phyloP scores from a whole-genome alignment of 75 land plant species.

The Selaginella tamariscina region DNA sequence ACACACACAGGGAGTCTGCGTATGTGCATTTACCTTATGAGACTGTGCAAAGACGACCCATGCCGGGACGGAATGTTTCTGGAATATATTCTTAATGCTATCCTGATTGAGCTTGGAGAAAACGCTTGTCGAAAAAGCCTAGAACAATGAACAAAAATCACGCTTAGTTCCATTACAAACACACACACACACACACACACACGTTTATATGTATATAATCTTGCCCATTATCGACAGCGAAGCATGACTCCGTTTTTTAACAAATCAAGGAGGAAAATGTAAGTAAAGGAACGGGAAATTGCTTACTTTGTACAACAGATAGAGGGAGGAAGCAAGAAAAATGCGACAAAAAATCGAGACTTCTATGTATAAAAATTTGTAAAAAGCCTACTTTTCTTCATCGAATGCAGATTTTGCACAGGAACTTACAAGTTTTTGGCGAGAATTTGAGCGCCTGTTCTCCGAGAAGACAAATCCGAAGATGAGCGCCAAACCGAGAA shows the following conservation, averaged over 20 bases:
- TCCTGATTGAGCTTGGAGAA: constrained; percentile 54
- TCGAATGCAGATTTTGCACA: background rate
- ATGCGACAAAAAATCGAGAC: no score
- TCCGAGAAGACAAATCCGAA: constrained; percentile 39
- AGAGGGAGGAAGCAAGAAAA: no score
- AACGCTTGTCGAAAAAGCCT: constrained; percentile 44
- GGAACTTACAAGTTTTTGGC: constrained; percentile 35
- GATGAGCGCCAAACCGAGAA: constrained; percentile 43
- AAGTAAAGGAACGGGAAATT: no score
- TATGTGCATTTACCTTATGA: constrained; percentile 48
- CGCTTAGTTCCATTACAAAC: no score
- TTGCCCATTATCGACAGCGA: no score
- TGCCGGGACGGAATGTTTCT: constrained; percentile 40
- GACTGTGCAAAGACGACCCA: constrained; percentile 58
- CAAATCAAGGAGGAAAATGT: no score
- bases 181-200: no score
- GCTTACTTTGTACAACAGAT: no score
- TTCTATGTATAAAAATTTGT: no score
- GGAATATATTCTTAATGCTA: constrained; percentile 50
- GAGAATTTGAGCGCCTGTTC: constrained; percentile 38
- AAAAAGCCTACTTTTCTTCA: no score
- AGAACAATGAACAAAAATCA: background rate
- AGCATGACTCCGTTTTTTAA: no score
- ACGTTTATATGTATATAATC: no score
- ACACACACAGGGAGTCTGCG: background rate